Percentiles rank a stretch among this genome's conserved stretches.
These are phyloP conservation scores for Aspergillus sp. DNA, from an alignment of 2,329 filamentous ascomycete genomes.

Conservation along the genomic window DNA sequence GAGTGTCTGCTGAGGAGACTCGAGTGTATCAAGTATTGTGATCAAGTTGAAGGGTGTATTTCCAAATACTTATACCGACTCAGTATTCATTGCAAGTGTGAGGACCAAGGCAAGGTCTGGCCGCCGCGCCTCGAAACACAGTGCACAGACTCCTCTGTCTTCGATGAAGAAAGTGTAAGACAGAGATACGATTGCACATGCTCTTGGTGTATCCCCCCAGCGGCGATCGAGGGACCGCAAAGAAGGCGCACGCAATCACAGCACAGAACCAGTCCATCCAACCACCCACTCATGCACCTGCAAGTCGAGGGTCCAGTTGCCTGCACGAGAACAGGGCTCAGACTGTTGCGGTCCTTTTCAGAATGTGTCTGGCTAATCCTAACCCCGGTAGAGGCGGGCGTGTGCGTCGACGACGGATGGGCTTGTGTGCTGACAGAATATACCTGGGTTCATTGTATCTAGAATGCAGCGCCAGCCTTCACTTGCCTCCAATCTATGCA, in stretches of 20 bases:
- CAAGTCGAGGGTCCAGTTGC: background rate
- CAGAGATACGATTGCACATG: background rate
- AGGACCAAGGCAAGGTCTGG: too few species aligned
- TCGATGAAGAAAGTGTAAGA: background rate
- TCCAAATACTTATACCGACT: too few species aligned
- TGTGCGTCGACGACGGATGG: slow-evolving; percentile 3
- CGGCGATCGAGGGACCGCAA: background rate
- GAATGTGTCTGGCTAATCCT: slow-evolving; percentile 9
- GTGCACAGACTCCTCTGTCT: background rate
- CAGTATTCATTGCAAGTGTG: too few species aligned
- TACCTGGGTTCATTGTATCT: slow-evolving; percentile 7
- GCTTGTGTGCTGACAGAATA: slow-evolving; percentile 8
- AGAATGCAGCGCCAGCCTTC: background rate
- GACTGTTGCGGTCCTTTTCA: slow-evolving; percentile 5
- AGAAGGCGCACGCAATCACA: background rate
- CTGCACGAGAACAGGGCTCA: slow-evolving; percentile 3
- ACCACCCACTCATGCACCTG: background rate
- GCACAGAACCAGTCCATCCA: background rate
- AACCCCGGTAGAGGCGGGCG: background rate
- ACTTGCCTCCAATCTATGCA: background rate
- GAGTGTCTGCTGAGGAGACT: background rate
- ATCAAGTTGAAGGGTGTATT: background rate
- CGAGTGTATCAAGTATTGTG: background rate
- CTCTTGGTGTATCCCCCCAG: background rate
- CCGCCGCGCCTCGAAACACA: too few species aligned